phyloP scores from a whole-genome alignment of 1,284 basidiomycete genomes.

The Coniferiporia weirii region DNA sequence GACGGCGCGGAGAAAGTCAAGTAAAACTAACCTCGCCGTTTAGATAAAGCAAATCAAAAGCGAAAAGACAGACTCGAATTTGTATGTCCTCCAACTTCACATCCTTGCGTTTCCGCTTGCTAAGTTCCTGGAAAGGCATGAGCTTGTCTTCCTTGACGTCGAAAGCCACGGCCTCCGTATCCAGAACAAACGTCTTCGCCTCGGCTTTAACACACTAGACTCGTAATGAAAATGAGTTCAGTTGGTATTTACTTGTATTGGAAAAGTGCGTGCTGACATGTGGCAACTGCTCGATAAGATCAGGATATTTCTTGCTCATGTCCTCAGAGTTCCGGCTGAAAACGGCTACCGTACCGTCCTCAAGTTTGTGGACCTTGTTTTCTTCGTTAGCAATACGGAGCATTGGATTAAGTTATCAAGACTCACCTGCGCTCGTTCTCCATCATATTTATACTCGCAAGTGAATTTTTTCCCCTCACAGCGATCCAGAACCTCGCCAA shows the following conservation, averaged over 20 bases:
- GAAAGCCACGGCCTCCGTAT: conserved; percentile 96
- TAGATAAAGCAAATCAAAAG: conserved; percentile 91
- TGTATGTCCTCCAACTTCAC: conserved; percentile 96
- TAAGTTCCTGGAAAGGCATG: conserved; percentile 97
- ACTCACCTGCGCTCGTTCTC: conserved; percentile 87
- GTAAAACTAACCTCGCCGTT: conserved; percentile 76
- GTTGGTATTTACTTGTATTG: not conserved
- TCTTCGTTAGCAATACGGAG: not conserved
- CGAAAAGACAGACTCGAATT: conserved; percentile 92
- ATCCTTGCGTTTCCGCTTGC: conserved; percentile 93
- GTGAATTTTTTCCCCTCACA: conserved; percentile 97
- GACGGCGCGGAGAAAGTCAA: not conserved
- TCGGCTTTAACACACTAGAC: conserved; percentile 76
- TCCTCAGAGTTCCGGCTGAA: conserved; percentile 99
- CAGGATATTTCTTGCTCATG: conserved; percentile 99
- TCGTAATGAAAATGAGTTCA: conserved; percentile 10
- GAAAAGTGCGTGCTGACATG: conserved; percentile 43
- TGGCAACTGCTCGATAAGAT: conserved; percentile 91
- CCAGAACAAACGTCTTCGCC: conserved; percentile 87
- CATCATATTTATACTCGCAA: conserved; percentile 99
- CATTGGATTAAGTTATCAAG: not conserved
- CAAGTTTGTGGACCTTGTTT: conserved; percentile 70
- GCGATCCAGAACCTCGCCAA: conserved; percentile 95
- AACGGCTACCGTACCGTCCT: conserved; percentile 77
- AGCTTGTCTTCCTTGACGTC: conserved; percentile 80